Evolutionary conservation across 2,329 filamentous ascomycete genomes (phyloP).

Genomic region (Fusarium pseudoanthophilum): DNA sequence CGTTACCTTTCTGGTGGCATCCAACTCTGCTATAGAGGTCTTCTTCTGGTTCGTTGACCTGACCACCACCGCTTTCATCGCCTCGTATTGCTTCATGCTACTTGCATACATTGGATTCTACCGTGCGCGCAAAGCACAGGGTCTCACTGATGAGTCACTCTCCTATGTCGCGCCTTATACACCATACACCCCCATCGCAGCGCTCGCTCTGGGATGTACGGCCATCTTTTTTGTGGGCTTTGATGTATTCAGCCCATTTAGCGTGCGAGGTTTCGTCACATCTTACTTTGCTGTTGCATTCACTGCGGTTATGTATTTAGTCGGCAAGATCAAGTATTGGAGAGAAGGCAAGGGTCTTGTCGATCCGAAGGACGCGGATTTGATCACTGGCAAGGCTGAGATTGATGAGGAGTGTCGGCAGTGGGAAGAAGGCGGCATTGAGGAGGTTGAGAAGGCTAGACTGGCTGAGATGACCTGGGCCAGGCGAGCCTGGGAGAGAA

Average conservation of each 20-base stretch:
- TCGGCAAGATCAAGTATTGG: conserved; percentile 59
- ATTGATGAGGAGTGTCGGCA: conserved; percentile 65
- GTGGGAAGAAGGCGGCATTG: conserved; percentile 57
- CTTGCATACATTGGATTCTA: conserved; percentile 56
- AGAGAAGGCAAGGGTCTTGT: not conserved
- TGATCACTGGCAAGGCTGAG: conserved; percentile 67
- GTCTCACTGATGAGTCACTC: conserved; percentile 55
- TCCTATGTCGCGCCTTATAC: conserved; percentile 60
- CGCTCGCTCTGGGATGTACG: conserved; percentile 56
- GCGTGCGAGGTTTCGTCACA: conserved; percentile 59
- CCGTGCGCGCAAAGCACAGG: conserved; percentile 61
- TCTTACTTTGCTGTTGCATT: conserved; percentile 65
- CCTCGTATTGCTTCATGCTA: conserved; percentile 62
- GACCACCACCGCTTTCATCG: conserved; percentile 64
- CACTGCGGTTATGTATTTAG: conserved; percentile 56
- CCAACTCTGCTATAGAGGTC: conserved; percentile 56
- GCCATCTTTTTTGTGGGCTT: conserved; percentile 69
- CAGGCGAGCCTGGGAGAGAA: conserved; percentile 50
- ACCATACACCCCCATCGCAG: conserved; percentile 63
- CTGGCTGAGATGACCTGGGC: conserved; percentile 50
- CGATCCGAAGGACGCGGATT: conserved; percentile 28
- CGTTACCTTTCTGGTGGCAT: conserved; percentile 61
- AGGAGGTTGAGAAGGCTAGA: conserved; percentile 54
- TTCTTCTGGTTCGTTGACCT: conserved; percentile 65
- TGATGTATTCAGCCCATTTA: conserved; percentile 63